Conservation (phyloP, 179 eudicot species). For the Drosera spatulata region DNA sequence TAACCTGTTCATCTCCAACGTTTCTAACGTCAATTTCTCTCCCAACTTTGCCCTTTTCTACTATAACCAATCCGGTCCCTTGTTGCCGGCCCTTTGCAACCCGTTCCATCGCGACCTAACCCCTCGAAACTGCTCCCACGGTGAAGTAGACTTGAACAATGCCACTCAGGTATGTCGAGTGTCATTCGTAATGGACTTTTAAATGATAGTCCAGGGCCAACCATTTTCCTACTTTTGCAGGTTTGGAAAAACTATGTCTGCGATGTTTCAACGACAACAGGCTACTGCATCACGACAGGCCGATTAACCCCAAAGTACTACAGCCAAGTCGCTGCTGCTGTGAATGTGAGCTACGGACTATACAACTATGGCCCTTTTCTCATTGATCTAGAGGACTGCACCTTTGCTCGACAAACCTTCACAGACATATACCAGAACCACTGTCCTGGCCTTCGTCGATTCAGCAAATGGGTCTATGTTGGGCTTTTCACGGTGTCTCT, state of each 20-base stretch:
- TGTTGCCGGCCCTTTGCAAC: constrained; percentile 64
- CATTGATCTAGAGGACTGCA: constrained; percentile 62
- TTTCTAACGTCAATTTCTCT: constrained; percentile 69
- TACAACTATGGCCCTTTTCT: constrained; percentile 64
- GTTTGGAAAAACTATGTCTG: constrained; percentile 62
- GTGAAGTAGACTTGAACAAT: constrained; percentile 64
- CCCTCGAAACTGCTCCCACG: constrained; percentile 43
- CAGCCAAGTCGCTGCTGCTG: constrained; percentile 49
- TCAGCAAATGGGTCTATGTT: constrained; percentile 58
- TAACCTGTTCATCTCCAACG: constrained; percentile 70
- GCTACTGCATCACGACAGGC: constrained; percentile 60
- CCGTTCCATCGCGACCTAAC: constrained; percentile 55
- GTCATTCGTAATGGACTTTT: no score
- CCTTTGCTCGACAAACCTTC: constrained; percentile 61
- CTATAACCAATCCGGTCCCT: constrained; percentile 89
- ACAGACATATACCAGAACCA: constrained; percentile 31
- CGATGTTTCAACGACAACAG: constrained; percentile 38
- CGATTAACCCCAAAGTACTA: constrained; percentile 59
- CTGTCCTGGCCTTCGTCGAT: constrained; percentile 58
- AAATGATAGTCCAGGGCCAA: no score
- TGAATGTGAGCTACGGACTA: constrained; percentile 69
- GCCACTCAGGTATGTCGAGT: constrained; percentile 53
- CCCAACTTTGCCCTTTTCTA: constrained; percentile 62
- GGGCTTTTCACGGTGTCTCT: constrained; percentile 63
- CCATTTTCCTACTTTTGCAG: constrained; percentile 11